Evolutionary conservation across 2,329 filamentous ascomycete genomes (phyloP), one percentile per base, ranked within the genome.

Genomic region (Stemphylium beticola): DNA sequence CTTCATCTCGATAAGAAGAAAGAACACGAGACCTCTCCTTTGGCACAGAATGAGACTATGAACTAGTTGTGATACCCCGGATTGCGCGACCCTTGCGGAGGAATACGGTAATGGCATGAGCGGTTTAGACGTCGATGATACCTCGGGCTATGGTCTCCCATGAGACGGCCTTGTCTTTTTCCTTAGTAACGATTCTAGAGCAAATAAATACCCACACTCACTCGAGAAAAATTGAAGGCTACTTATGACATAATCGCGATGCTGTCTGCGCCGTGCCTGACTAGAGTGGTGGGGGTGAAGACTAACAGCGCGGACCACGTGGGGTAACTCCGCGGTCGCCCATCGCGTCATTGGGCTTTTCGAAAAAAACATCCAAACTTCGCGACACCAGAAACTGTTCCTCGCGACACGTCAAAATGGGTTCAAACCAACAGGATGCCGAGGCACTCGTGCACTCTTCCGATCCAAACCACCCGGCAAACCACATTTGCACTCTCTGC

Each of bases 401-500:
- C 32, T 18, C 10, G 38, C 34, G 42, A 15, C 17, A 43, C 40
- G 18, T 37, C 51, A 62, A 32, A n/a, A 71, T 71, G 67, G 38
- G 26, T 15, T 53, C 55, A 44, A 60, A 54, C 29, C 43, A 53
- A 39, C 56, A 62, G 24, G 65, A 69, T 7, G 56, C 63, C 9
- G 84, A 87, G 62, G 79, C 83, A 49, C 79, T 88, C 62, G 78
- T 88, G 51, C 79, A 76, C 58, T 88, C 85, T 2, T 63, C 78
- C 26, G 87, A 97, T 74, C 88, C 90, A 4, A 81, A 92, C 57
- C 95, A 99, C 77, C 95, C 95, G 18, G 93, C 95, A 64, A 99
- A 99, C 79, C 84, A 96, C 68, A 97, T 97, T 64, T 95, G 93
- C 60, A 88, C 90, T 42, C 85, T 99, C 43, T 99, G 95, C 80